Conservation (phyloP, 345 rosid genomes). For the Stellera chamaejasme region DNA sequence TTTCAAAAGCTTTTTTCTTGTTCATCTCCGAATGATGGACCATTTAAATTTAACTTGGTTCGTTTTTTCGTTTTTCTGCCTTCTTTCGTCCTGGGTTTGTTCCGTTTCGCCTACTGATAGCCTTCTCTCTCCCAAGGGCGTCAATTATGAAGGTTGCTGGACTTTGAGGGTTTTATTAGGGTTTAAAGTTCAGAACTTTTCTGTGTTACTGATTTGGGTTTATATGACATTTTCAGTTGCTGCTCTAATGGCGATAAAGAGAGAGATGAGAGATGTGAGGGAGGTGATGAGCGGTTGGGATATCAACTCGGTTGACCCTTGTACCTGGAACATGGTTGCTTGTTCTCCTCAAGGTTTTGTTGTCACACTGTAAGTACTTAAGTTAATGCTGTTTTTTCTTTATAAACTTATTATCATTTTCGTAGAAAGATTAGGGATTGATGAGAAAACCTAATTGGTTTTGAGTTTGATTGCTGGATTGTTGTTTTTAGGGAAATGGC, state of each 20-base stretch:
- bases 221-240: constrained; percentile 38
- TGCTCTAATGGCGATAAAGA: constrained; percentile 86
- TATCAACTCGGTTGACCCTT: constrained; percentile 94
- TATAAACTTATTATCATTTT: no score
- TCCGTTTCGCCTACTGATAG: constrained; percentile 37
- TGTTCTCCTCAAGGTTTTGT: constrained; percentile 80
- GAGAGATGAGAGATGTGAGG: constrained; percentile 54
- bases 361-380: constrained; percentile 22
- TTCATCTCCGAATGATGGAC: constrained; percentile 16
- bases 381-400: no score
- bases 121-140: constrained; percentile 93
- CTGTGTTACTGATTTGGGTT: not conserved
- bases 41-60: constrained; percentile 13
- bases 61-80: constrained; percentile 26
- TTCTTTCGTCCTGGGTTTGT: constrained; percentile 19
- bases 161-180: not conserved
- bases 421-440: no score
- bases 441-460: not conserved
- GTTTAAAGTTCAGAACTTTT: not conserved
- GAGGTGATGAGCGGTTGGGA: constrained; percentile 83
- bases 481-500: constrained; percentile 61
- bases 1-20: constrained; percentile 1
- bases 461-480: constrained; percentile 1
- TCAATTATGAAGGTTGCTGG: constrained; percentile 75
- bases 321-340: constrained; percentile 96